phyloP scores from a whole-genome alignment of 129 eudicot genomes.

The Sambucus nigra region DNA sequence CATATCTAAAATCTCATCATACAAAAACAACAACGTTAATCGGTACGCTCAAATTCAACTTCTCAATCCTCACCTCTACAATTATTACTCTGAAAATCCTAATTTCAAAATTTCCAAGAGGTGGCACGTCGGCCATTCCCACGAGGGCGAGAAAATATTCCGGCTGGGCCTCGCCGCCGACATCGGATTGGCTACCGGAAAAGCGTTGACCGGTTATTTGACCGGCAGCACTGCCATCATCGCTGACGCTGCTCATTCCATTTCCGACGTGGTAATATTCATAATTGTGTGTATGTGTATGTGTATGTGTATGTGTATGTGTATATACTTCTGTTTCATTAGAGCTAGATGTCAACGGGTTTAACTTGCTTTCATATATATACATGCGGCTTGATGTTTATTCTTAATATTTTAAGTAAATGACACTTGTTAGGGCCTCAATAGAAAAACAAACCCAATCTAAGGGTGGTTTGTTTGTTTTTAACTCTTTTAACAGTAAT shows the following conservation, averaged over 20 bases:
- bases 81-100: constrained; percentile 30
- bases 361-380: not conserved
- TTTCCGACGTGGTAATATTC: constrained; percentile 78
- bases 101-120: constrained; percentile 37
- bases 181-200: constrained; percentile 67
- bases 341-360: not conserved
- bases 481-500: too few relatives aligned
- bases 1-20: constrained; percentile 23
- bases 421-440: too few relatives aligned
- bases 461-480: too few relatives aligned
- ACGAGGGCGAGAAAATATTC: constrained; percentile 72
- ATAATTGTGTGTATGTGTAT: not conserved
- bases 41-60: constrained; percentile 8
- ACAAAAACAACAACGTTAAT: not conserved
- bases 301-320: too few relatives aligned
- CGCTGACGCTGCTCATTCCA: constrained; percentile 96
- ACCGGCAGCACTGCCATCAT: constrained; percentile 95
- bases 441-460: too few relatives aligned
- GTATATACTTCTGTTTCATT: not conserved
- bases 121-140: constrained; percentile 71
- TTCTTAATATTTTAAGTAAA: too few relatives aligned
- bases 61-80: constrained; percentile 23
- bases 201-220: constrained; percentile 70
- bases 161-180: constrained; percentile 83
- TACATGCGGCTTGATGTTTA: not conserved